Conservation (phyloP, 2,329 filamentous ascomycete species). For the Didymella lethalis region DNA sequence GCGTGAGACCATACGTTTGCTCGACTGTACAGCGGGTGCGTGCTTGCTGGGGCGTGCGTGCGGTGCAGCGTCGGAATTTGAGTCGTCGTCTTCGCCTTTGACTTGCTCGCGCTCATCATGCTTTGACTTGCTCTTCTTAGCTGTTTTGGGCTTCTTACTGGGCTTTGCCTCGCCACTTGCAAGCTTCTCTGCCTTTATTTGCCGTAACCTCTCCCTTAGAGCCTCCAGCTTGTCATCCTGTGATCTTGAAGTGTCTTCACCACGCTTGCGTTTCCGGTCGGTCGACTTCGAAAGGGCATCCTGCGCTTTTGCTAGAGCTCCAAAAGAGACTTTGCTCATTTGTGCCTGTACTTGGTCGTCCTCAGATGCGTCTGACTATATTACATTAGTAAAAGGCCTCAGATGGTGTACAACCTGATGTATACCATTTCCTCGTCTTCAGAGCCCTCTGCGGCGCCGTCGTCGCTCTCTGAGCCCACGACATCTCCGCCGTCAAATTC, state of each 20-base stretch:
- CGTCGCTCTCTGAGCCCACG: slow-evolving; percentile 47
- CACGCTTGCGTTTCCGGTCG: slow-evolving; percentile 54
- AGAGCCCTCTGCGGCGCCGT: slow-evolving; percentile 17
- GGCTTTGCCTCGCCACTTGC: slow-evolving; percentile 30
- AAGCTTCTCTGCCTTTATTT: slow-evolving; percentile 54
- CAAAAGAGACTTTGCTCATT: slow-evolving; percentile 78
- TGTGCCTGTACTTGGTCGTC: slow-evolving; percentile 54
- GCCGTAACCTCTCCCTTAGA: slow-evolving; percentile 54
- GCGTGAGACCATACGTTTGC: slow-evolving; percentile 83
- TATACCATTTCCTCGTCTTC: slow-evolving; percentile 44
- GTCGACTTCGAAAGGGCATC: slow-evolving; percentile 63
- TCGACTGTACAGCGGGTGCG: slow-evolving; percentile 82
- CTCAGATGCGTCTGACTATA: slow-evolving; percentile 47
- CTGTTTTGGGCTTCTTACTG: slow-evolving; percentile 27
- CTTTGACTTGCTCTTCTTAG: slow-evolving; percentile 14
- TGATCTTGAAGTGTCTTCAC: slow-evolving; percentile 47
- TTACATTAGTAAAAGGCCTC: slow-evolving; percentile 14
- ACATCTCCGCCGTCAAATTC: slow-evolving; percentile 48
- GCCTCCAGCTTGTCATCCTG: slow-evolving; percentile 58
- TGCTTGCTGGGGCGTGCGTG: slow-evolving; percentile 76
- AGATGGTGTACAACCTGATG: background rate
- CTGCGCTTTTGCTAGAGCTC: slow-evolving; percentile 87
- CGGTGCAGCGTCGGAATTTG: slow-evolving; percentile 46
- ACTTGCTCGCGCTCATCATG: slow-evolving; percentile 35
- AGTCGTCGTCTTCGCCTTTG: slow-evolving; percentile 45